These are phyloP conservation scores for Penicillium malachiteum DNA, from an alignment of 495 filamentous ascomycete genomes.

Conservation along the genomic window DNA sequence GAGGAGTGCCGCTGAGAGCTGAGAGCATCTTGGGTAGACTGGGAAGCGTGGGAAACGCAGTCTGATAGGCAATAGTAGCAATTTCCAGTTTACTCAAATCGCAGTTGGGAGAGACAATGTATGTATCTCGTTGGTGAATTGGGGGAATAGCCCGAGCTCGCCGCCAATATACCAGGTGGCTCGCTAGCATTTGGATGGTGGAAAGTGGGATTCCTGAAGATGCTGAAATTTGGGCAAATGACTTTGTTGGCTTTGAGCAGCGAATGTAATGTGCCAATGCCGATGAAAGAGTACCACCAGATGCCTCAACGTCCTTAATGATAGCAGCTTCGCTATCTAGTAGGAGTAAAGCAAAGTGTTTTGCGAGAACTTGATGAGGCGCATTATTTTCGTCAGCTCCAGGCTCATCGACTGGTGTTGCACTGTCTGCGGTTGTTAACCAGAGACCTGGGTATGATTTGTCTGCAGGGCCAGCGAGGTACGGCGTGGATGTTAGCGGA, in stretches of 20 bases:
- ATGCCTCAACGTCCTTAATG: constrained; percentile 76
- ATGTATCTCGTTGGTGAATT: constrained; percentile 85
- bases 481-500: constrained; percentile 69
- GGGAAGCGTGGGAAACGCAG: constrained; percentile 76
- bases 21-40: constrained; percentile 81
- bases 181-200: constrained; percentile 80
- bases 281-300: constrained; percentile 66
- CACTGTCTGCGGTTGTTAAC: constrained; percentile 80
- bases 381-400: constrained; percentile 52
- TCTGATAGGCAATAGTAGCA: constrained; percentile 70
- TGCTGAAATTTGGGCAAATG: constrained; percentile 76
- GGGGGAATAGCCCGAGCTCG: constrained; percentile 89
- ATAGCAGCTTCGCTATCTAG: constrained; percentile 82
- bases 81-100: constrained; percentile 70
- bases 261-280: constrained; percentile 81
- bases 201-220: constrained; percentile 68
- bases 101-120: constrained; percentile 89
- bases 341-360: constrained; percentile 82
- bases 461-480: constrained; percentile 66
- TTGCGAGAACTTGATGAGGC: constrained; percentile 62
- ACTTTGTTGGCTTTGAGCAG: constrained; percentile 78
- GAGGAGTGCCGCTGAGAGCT: constrained; percentile 69
- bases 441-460: constrained; percentile 69
- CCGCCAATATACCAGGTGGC: constrained; percentile 93
- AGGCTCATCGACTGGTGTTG: constrained; percentile 62